Evolutionary conservation across 352 stramenopile species (phyloP), one percentile per base, ranked within the genome.

Genomic region (Pythium monospermum): DNA sequence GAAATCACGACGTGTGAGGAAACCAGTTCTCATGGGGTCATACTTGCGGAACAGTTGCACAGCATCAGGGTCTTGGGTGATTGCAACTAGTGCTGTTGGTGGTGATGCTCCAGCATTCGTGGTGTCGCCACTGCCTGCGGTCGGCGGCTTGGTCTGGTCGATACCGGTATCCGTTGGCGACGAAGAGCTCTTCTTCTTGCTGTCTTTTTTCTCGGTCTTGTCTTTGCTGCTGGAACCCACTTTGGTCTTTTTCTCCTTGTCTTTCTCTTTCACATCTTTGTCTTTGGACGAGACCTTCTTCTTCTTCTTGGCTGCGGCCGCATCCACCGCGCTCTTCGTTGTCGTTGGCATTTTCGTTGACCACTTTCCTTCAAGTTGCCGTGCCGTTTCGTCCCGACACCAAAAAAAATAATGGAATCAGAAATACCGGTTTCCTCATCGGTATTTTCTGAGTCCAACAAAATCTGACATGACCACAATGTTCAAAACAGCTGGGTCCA

Each of bases 41-140:
- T 93, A 93, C 13, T 78, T 69, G 21, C 82, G 73, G 41, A 91
- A 91, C n/a, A 93, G 59, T 32, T 91, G 82, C 44, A 91, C 76
- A 8, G 82, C 82, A 32, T 93, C 79, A 0, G 78, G 68, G 37
- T 91, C 72, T 8, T 69, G 46, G 16, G 44, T n/a, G n/a, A n/a
- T n/a, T n/a, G 18, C 35, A 31, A 54, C 8, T 26, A 37, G 4
- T 19, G 53, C 19, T 1, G 37, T 16, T n/a, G 57, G 18, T 6
- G 42, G 15, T 46, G 49, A 18, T 18, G 41, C 16, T 32, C 25
- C 12, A 49, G 39, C 27, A 5, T 22, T 59, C 11, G 54, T 42
- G 35, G 36, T 57, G 51, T 39, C 54, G 36, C n/a, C n/a, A n/a
- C n/a, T n/a, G 39, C 42, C 6, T 50, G 13, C 30, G 38, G 25